phyloP scores from a whole-genome alignment of 2,329 filamentous ascomycete genomes.

The Penicillium crustosum region DNA sequence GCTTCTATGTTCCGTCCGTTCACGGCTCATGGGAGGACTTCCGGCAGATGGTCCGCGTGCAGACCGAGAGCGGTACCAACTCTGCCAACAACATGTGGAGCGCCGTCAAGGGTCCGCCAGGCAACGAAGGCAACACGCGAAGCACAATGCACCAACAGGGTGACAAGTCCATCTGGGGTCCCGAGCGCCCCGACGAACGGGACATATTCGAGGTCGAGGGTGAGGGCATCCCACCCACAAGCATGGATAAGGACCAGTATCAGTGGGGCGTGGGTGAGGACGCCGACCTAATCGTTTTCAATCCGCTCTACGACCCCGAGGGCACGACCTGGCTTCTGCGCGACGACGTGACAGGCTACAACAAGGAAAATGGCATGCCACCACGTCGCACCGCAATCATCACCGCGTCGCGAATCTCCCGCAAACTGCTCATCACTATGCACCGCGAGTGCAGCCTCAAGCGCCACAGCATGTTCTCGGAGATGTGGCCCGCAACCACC shows the following conservation, averaged over 20 bases:
- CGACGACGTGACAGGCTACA: slow-evolving; percentile 83
- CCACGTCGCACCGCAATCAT: slow-evolving; percentile 84
- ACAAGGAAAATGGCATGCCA: slow-evolving; percentile 61
- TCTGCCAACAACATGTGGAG: slow-evolving; percentile 68
- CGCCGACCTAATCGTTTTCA: slow-evolving; percentile 87
- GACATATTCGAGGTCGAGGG: slow-evolving; percentile 72
- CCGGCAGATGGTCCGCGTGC: slow-evolving; percentile 71
- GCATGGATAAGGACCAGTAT: slow-evolving; percentile 76
- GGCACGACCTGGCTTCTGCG: slow-evolving; percentile 80
- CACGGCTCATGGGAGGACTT: slow-evolving; percentile 82
- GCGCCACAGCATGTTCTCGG: slow-evolving; percentile 88
- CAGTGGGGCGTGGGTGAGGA: slow-evolving; percentile 87
- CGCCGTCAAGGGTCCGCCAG: slow-evolving; percentile 36
- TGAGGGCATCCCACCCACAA: slow-evolving; percentile 70
- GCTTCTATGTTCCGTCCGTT: slow-evolving; percentile 74
- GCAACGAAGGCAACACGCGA: slow-evolving; percentile 24
- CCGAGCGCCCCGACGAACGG: slow-evolving; percentile 64
- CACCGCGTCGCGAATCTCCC: slow-evolving; percentile 79
- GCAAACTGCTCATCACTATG: slow-evolving; percentile 78
- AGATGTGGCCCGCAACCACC: slow-evolving; percentile 91
- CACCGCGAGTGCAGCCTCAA: slow-evolving; percentile 82
- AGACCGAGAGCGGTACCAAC: slow-evolving; percentile 68
- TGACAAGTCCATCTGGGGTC: slow-evolving; percentile 78
- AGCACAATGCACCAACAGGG: slow-evolving; percentile 37
- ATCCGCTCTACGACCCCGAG: slow-evolving; percentile 86